phyloP scores from a whole-genome alignment of 2,329 filamentous ascomycete species.

The Blastomyces parvus region DNA sequence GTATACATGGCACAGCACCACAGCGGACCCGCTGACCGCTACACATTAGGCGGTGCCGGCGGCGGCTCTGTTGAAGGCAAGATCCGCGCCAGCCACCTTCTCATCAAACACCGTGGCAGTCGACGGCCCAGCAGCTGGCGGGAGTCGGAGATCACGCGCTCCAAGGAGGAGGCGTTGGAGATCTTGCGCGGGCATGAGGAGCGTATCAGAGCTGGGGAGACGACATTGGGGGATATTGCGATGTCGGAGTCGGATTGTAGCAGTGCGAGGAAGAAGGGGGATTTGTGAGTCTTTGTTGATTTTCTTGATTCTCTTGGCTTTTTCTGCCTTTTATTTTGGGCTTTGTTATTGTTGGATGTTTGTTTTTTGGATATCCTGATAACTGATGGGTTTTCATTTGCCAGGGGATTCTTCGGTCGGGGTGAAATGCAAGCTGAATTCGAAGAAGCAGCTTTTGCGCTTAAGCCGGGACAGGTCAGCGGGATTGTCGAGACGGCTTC shows the following conservation, averaged over 20 bases:
- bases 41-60: constrained; percentile 21
- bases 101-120: constrained; percentile 87
- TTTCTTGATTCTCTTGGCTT: background rate
- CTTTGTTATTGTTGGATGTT: background rate
- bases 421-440: constrained; percentile 99
- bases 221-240: constrained; percentile 71
- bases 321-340: background rate
- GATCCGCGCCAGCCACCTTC: constrained; percentile 84
- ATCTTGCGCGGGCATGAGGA: constrained; percentile 68
- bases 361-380: background rate
- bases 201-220: constrained; percentile 61
- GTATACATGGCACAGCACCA: constrained; percentile 86
- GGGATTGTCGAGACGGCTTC: constrained; percentile 83
- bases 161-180: constrained; percentile 72
- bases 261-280: constrained; percentile 85
- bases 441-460: constrained; percentile 86
- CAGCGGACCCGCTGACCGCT: constrained; percentile 42
- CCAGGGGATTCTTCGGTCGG: constrained; percentile 76
- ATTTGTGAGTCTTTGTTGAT: constrained; percentile 50
- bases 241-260: constrained; percentile 88
- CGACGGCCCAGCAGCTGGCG: constrained; percentile 88
- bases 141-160: constrained; percentile 76
- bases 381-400: constrained; percentile 7
- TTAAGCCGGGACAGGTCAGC: constrained; percentile 80
- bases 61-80: constrained; percentile 53